These are phyloP conservation scores for Penicillium crustosum DNA, from an alignment of 2,329 filamentous ascomycete genomes.

Conservation along the genomic window DNA sequence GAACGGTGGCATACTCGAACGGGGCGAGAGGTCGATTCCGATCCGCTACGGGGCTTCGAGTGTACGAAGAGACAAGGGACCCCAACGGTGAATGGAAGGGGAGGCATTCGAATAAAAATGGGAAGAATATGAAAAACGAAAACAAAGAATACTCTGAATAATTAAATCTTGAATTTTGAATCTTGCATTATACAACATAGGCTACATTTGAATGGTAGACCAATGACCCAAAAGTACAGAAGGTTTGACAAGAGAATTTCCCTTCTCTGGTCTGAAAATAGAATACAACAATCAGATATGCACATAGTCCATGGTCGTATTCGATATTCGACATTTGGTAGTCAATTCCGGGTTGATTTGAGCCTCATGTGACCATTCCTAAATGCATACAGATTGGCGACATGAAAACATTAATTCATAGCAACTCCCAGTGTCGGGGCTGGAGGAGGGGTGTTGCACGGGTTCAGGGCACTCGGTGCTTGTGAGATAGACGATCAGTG, in stretches of 20 bases:
- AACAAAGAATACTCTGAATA: neutral
- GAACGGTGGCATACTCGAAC: neutral
- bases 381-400: slow-evolving; percentile 1
- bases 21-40: neutral
- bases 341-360: neutral
- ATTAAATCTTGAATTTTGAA: neutral
- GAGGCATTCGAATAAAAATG: neutral
- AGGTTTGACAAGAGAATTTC: neutral
- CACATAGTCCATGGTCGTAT: neutral
- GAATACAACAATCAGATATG: neutral
- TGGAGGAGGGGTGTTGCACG: neutral
- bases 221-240: neutral
- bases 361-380: neutral
- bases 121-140: neutral
- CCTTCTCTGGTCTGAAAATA: neutral
- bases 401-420: slow-evolving; percentile 8
- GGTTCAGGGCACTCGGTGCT: neutral
- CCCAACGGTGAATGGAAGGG: neutral
- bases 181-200: neutral
- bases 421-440: neutral
- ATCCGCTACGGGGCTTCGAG: too few species aligned
- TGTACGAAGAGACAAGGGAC: neutral
- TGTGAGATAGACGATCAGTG: neutral
- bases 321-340: neutral
- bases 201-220: neutral